Percentiles rank a stretch among this genome's conserved stretches.
phyloP scores from a whole-genome alignment of 2,329 filamentous ascomycete species.

The Ilyonectria sp. region DNA sequence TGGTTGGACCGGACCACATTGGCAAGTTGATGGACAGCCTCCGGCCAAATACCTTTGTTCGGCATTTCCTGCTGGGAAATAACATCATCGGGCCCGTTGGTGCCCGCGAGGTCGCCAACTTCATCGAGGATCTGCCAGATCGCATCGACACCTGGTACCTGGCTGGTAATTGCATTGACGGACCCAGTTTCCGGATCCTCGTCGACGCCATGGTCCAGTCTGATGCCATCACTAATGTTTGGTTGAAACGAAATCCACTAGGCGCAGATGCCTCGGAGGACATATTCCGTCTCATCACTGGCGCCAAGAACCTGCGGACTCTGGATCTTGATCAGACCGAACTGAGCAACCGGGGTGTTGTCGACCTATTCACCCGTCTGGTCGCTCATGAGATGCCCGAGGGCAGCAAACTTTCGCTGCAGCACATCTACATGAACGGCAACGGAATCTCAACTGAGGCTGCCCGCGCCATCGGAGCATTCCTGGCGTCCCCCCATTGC shows the following conservation, averaged over 20 bases:
- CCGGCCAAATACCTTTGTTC: slow-evolving; percentile 62
- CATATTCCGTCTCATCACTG: slow-evolving; percentile 61
- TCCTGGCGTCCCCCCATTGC: slow-evolving; percentile 53
- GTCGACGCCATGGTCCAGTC: slow-evolving; percentile 62
- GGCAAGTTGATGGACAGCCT: slow-evolving; percentile 65
- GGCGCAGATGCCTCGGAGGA: slow-evolving; percentile 55
- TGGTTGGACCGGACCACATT: slow-evolving; percentile 67
- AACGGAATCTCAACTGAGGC: slow-evolving; percentile 52
- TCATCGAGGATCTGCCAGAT: slow-evolving; percentile 61
- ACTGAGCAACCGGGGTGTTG: slow-evolving; percentile 63
- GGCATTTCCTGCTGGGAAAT: slow-evolving; percentile 68
- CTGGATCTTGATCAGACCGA: slow-evolving; percentile 69
- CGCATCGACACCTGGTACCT: slow-evolving; percentile 70
- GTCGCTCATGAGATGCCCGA: slow-evolving; percentile 49
- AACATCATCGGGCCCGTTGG: slow-evolving; percentile 68
- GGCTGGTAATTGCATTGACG: slow-evolving; percentile 68
- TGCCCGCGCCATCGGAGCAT: slow-evolving; percentile 50
- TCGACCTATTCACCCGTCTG: slow-evolving; percentile 59
- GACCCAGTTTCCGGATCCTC: slow-evolving; percentile 57
- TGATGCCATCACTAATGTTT: slow-evolving; percentile 63
- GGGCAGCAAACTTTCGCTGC: slow-evolving; percentile 50
- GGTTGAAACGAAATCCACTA: slow-evolving; percentile 70
- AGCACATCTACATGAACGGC: slow-evolving; percentile 56
- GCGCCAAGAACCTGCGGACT: slow-evolving; percentile 60
- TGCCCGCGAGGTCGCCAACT: slow-evolving; percentile 61